Base-by-base conservation (phyloP, 208 protist species). In the Trypanosoma rangeli region DNA sequence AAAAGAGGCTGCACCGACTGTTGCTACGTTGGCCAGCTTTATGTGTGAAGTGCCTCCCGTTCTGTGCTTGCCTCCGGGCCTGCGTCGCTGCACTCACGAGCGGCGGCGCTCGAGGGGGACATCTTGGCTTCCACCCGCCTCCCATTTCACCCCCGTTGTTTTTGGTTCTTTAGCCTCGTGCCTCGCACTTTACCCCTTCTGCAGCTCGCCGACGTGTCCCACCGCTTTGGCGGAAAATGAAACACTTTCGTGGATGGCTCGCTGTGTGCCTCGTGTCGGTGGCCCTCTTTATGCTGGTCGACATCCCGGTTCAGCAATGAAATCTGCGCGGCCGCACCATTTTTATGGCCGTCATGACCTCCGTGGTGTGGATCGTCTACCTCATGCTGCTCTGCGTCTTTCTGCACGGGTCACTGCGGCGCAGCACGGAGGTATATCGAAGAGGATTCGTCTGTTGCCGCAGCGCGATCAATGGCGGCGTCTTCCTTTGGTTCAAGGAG, bases 221-320 rank as follows among this genome's bases (percentile, higher is more conserved):
- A 3, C n/a, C 26, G 28, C 16, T 50, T 29, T 54, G 12, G 22
- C 7, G 12, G 31, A 8, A 29, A 22, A 68, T 70, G 56, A 53
- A 33, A 18, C 55, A 82, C 64, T 70, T 85, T 70, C 77, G 82
- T 46, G 72, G 82, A 13, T 91, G 88, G 82, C 35, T 88, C 15
- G 20, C 82, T 3, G 79, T 89, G 87, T 71, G 78, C 50, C 28
- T 91, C 44, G 28, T 90, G 54, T 83, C 79, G 1, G 48, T 67
- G 3, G 24, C 78, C 15, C 75, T 94, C 0, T 75, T 94, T 70
- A 79, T 80, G 33, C 75, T 71, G 10, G 78, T 83, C 8, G 74
- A 60, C n/a, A 74, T 89, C n/a, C 86, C 86, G 3, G 58, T 71
- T 12, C 89, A 91, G 70, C 82, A 89, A 35, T 22, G 58, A 15